Evolutionary conservation across 805 yeast species (phyloP).

Genomic region (Metschnikowia kunwiensis): DNA sequence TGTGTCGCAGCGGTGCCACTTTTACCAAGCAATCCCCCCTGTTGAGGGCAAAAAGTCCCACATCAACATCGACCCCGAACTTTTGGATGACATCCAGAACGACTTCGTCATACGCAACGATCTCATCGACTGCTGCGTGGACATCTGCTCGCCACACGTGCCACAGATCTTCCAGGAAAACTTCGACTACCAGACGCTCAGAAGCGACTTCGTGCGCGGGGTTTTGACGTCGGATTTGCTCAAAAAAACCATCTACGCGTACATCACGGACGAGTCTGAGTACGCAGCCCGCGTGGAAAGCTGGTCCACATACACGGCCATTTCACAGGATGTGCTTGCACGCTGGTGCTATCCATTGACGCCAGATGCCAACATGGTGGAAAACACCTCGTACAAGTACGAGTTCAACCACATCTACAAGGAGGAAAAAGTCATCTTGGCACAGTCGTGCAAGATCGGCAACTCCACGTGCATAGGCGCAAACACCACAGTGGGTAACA

Average conservation of each 20-base stretch:
- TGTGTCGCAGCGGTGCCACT: slow-evolving; percentile 69
- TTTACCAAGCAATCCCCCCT: slow-evolving; percentile 76
- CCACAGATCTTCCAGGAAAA: slow-evolving; percentile 96
- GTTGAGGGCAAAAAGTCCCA: slow-evolving; percentile 32
- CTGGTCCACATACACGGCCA: slow-evolving; percentile 89
- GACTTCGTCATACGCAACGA: slow-evolving; percentile 86
- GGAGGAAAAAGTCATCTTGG: slow-evolving; percentile 82
- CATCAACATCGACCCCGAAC: slow-evolving; percentile 76
- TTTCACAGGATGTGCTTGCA: slow-evolving; percentile 83
- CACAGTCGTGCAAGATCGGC: slow-evolving; percentile 87
- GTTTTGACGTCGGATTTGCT: slow-evolving; percentile 85
- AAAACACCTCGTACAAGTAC: slow-evolving; percentile 66
- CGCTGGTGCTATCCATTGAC: slow-evolving; percentile 92
- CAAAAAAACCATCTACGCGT: slow-evolving; percentile 87
- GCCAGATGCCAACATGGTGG: slow-evolving; percentile 77
- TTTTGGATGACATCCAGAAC: slow-evolving; percentile 65
- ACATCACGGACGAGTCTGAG: slow-evolving; percentile 66
- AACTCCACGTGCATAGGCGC: slow-evolving; percentile 81
- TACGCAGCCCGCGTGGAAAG: slow-evolving; percentile 96
- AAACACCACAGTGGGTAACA: slow-evolving; percentile 72
- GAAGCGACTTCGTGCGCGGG: slow-evolving; percentile 88
- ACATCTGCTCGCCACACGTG: slow-evolving; percentile 90
- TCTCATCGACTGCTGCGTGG: slow-evolving; percentile 93
- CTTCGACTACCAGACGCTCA: slow-evolving; percentile 84
- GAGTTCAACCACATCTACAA: slow-evolving; percentile 86